Evolutionary conservation across 2,329 filamentous ascomycete genomes (phyloP).

Genomic region (Fusarium neocosmosporiellum): DNA sequence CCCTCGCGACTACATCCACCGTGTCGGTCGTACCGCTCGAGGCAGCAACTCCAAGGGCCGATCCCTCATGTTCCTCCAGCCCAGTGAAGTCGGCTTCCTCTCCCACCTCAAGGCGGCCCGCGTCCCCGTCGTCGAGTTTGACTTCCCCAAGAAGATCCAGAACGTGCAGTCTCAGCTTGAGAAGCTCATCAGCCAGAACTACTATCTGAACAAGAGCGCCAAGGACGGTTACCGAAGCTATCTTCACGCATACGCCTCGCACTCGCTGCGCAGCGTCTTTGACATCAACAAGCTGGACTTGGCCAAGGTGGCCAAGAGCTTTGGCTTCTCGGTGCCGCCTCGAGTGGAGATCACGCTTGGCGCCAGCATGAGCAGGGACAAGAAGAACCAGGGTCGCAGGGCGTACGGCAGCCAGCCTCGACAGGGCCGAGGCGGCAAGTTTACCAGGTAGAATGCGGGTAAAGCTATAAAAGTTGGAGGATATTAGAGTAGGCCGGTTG

Average conservation of each 20-base stretch:
- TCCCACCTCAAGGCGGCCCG: slow-evolving; percentile 90
- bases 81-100: slow-evolving; percentile 91
- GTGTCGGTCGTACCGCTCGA: slow-evolving; percentile 93
- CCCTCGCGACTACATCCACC: slow-evolving; percentile 91
- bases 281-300: slow-evolving; percentile 87
- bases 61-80: slow-evolving; percentile 92
- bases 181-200: slow-evolving; percentile 94
- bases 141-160: slow-evolving; percentile 93
- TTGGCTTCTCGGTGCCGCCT: slow-evolving; percentile 82
- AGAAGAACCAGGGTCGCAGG: slow-evolving; percentile 70
- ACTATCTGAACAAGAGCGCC: slow-evolving; percentile 91
- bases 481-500: slow-evolving; percentile 29
- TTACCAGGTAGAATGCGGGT: slow-evolving; percentile 33
- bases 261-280: slow-evolving; percentile 67
- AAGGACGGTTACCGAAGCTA: slow-evolving; percentile 88
- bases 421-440: slow-evolving; percentile 56
- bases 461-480: slow-evolving; percentile 12
- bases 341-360: slow-evolving; percentile 87
- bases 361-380: slow-evolving; percentile 79
- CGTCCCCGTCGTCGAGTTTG: slow-evolving; percentile 95
- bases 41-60: slow-evolving; percentile 86
- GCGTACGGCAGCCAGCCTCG: slow-evolving; percentile 83
- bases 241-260: slow-evolving; percentile 93
- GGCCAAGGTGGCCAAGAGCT: slow-evolving; percentile 84
- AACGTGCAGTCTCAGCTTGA: slow-evolving; percentile 93